Evolutionary conservation across 208 protist genomes (phyloP), one percentile per base, ranked within the genome.

Genomic region (Trypanosomatidae sp.): DNA sequence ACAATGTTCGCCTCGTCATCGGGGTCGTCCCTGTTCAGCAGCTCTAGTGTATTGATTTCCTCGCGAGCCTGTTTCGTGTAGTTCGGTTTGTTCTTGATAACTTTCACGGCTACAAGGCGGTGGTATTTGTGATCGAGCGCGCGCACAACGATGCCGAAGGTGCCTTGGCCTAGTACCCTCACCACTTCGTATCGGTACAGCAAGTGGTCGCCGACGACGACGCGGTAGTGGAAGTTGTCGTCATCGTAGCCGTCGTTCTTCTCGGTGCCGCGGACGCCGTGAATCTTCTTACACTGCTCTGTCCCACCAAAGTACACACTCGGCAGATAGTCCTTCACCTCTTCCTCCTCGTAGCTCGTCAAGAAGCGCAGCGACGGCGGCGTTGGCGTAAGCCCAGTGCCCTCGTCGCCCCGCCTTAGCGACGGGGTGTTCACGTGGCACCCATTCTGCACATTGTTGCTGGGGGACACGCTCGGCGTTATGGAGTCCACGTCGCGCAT

Each of bases 191-290:
- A 98, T 47, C 92, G 84, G 73, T 98, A 99, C 1, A 80, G 79
- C 36, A 99, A 84, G 77, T 99, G 98, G 77, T 99, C 98, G 67
- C 95, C 86, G 19, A 92, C 46, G 12, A 89, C 76, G 44, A 98
- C 79, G 44, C 85, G 81, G 79, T 99, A 99, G 74, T 99, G 95
- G 65, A 95, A 95, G 19, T 89, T 75, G 8, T 98, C 92, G 71
- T 99, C 97, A 80, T 99, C 98, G 75, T 91, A 99, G n/a, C 96
- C 96, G 72, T 89, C 73, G 74, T 98, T 98, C 59, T 71, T 68
- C 17, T 77, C 72, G 17, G 74, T 22, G 19, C 82, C 84, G 8
- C 74, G 64, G 17, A 80, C 74, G n/a, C 77, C 90, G 28, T 70
- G 39, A 28, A 95, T 82, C 71, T 96, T 96, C 25, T 67, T 72